Evolutionary conservation across 2,329 filamentous ascomycete species (phyloP).

Genomic region (Chaetomium strumarium): DNA sequence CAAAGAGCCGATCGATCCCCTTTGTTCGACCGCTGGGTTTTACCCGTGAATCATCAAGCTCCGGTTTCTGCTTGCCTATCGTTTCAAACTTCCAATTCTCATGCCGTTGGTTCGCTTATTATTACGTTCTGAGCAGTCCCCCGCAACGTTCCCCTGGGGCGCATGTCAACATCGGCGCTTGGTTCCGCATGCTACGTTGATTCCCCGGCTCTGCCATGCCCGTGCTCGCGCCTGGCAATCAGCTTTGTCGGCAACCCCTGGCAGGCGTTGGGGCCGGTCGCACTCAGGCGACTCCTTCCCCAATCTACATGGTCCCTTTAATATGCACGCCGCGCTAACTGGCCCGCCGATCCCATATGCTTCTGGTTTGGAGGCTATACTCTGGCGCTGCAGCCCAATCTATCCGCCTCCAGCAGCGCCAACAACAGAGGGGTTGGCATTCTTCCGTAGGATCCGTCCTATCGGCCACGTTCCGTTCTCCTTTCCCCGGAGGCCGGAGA

Average conservation of each 20-base stretch:
- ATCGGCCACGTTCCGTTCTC: constrained; percentile 24
- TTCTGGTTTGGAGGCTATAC: constrained; percentile 21
- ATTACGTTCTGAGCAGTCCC: not conserved
- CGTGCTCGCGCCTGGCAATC: constrained; percentile 9
- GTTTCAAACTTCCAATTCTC: not conserved
- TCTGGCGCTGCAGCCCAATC: constrained; percentile 23
- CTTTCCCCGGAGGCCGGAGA: constrained; percentile 21
- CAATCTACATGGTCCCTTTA: constrained; percentile 20
- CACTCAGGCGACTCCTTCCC: constrained; percentile 14
- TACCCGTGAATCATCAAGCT: constrained; percentile 3
- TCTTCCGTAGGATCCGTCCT: constrained; percentile 25
- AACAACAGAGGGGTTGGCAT: constrained; percentile 17
- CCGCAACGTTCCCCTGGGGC: not conserved
- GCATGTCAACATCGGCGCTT: constrained; percentile 9
- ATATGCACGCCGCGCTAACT: constrained; percentile 17
- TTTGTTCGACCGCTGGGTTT: not conserved
- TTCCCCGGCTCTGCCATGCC: constrained; percentile 14
- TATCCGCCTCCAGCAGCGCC: constrained; percentile 19
- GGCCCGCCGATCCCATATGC: constrained; percentile 22
- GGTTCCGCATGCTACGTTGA: constrained; percentile 13
- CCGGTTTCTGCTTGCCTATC: not conserved
- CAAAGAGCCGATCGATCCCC: constrained; percentile 8
- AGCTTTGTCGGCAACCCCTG: constrained; percentile 11
- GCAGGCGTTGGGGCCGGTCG: constrained; percentile 19
- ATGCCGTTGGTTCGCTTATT: constrained; percentile 2